Evolutionary conservation across 192 early-diverging fungal species (phyloP), one percentile per base, ranked within the genome.

Genomic region (Coemansia sp.): DNA sequence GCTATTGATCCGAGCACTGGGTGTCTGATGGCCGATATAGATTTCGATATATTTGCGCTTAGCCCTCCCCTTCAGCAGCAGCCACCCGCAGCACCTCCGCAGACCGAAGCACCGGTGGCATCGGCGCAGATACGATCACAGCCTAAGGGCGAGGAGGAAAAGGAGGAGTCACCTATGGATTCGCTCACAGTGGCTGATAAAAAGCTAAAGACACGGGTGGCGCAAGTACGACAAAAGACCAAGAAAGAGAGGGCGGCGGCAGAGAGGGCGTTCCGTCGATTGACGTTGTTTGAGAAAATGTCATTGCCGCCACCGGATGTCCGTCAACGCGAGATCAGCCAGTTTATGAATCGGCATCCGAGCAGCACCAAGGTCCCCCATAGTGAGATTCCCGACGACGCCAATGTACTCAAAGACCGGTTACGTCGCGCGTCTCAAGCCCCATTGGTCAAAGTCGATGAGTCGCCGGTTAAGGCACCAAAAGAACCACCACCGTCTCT

Each of bases 221-320:
- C n/a, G n/a, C n/a, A 46, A 50, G 24, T 2, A 23, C 20, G 48
- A 50, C 20, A 26, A 4, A 31, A 3, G 31, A 50, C 23, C 9
- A 18, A 48, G 45, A 20, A 18, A 2, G 20, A 48, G 45, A 5
- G 18, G n/a, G 20, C 2, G 14, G 10, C 20, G 1, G 45, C 11
- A 39, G 23, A 0, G 43, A 63, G 20, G 56, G 56, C 64, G 31
- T 34, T 39, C 7, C 46, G 75, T 4, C 61, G 59, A 8, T 55
- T 73, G 34, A 79, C 77, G 5, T 62, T 71, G 21, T 79, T 79
- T 34, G 77, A 79, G 65, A 71, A 74, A 35, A 38, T 79, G 3
- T 79, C 77, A 20, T 48, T 79, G 51, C 68, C 77, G 26, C 77
- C 77, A 26, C 77, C 77, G 0, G 77, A 79, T 45, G 59, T 68